A percentile compares a stretch with the other conserved stretches of the same genome.
phyloP scores from a whole-genome alignment of 768 basidiomycete species.

The Trametes cinnabarina region DNA sequence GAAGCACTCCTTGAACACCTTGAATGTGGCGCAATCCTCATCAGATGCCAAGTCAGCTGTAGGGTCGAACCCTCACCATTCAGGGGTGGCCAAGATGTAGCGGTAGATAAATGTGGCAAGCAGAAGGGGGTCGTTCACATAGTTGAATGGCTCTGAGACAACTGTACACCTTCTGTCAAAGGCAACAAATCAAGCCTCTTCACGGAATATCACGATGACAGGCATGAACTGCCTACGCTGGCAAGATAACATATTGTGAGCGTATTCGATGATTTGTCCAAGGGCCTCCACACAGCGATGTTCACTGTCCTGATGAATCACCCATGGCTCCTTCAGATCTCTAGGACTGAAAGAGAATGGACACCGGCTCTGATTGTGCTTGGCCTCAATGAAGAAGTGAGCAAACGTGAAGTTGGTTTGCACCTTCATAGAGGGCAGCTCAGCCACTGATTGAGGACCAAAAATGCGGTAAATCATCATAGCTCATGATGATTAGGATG shows the following conservation, averaged over 20 bases:
- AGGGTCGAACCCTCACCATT: neutral
- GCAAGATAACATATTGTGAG: neutral
- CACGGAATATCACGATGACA: neutral
- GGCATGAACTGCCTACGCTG: neutral
- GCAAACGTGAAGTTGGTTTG: too few relatives aligned
- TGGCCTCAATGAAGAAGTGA: too few relatives aligned
- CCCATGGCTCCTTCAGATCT: too few relatives aligned
- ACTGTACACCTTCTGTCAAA: neutral
- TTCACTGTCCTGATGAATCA: too few relatives aligned
- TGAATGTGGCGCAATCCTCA: neutral
- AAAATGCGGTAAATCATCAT: too few relatives aligned
- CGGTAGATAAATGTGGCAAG: slow-evolving; percentile 2
- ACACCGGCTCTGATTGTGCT: too few relatives aligned
- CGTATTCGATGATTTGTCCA: neutral
- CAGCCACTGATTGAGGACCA: too few relatives aligned
- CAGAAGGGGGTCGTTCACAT: neutral
- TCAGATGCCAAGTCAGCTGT: neutral
- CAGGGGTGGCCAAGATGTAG: neutral
- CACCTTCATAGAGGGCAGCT: too few relatives aligned
- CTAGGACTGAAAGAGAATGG: too few relatives aligned
- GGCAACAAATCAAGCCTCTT: neutral
- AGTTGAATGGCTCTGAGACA: slow-evolving; percentile 3
- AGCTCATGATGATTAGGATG: too few relatives aligned
- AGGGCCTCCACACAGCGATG: too few relatives aligned
- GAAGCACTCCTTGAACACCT: too few relatives aligned